phyloP scores from a whole-genome alignment of 768 basidiomycete species.

The Lactarius quietus region DNA sequence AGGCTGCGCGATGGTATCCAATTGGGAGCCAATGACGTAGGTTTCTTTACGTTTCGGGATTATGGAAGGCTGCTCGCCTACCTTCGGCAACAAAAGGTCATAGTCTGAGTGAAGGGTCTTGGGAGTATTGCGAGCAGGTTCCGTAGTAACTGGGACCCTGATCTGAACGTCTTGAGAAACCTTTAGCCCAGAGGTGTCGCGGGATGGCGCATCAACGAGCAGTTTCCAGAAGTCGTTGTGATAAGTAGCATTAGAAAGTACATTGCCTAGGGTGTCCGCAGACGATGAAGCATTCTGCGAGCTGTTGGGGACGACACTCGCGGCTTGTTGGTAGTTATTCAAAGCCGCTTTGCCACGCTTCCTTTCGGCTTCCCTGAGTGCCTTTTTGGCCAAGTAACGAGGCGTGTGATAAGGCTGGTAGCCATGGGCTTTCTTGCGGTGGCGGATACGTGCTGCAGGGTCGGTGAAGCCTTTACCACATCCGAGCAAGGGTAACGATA shows the following conservation, averaged over 20 bases:
- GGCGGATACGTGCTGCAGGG: constrained; percentile 8
- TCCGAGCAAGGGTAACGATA: constrained; percentile 10
- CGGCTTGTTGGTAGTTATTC: background rate
- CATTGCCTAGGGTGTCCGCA: background rate
- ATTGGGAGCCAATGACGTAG: background rate
- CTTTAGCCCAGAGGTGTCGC: background rate
- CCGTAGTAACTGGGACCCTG: background rate
- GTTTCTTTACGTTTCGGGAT: background rate
- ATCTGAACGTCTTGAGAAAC: background rate
- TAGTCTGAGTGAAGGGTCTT: background rate
- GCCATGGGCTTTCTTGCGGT: constrained; percentile 2
- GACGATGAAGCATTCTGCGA: background rate
- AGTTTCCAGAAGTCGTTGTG: constrained; percentile 12
- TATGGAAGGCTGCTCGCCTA: background rate
- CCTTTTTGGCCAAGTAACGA: background rate
- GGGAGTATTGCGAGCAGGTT: background rate
- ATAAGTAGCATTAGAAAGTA: background rate
- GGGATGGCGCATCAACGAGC: background rate
- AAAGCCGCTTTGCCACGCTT: background rate
- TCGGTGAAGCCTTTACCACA: background rate
- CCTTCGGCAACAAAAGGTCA: background rate
- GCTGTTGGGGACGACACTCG: background rate
- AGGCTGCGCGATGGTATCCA: background rate
- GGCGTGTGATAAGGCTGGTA: constrained; percentile 18
- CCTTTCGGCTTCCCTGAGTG: background rate